phyloP scores from a whole-genome alignment of 169 alveolate species.

The Plasmodium reichenowi region DNA sequence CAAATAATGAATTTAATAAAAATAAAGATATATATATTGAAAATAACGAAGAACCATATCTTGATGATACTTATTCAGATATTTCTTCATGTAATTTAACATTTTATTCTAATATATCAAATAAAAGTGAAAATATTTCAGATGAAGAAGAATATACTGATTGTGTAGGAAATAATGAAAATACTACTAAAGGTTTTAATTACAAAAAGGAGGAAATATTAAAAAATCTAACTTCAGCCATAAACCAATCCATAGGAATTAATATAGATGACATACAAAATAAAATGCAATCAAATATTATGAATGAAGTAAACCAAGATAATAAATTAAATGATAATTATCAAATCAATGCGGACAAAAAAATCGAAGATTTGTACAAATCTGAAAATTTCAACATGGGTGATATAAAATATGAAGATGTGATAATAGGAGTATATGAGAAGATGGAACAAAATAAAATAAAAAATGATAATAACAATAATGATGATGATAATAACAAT shows the following conservation, averaged over 20 bases:
- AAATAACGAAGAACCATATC: constrained; percentile 9
- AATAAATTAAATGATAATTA: no score
- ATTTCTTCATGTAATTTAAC: constrained; percentile 43
- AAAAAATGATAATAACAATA: no score
- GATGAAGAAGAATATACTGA: constrained; percentile 26
- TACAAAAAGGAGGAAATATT: constrained; percentile 25
- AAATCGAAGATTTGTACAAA: no score
- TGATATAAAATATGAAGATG: no score
- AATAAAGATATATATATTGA: constrained; percentile 11
- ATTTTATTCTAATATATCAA: constrained; percentile 44
- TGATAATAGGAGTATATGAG: no score
- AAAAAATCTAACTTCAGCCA: constrained; percentile 25
- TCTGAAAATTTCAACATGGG: no score
- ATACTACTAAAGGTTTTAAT: constrained; percentile 14
- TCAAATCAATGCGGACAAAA: no score
- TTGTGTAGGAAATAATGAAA: neutral
- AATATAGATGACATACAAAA: neutral
- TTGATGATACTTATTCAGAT: constrained; percentile 29
- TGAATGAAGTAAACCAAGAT: no score
- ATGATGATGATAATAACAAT: no score
- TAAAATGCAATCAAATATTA: no score
- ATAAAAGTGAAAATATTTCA: constrained; percentile 6
- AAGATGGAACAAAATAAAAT: no score
- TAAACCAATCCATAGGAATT: constrained; percentile 8
- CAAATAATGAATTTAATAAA: neutral